These are phyloP conservation scores for Diplosphaera chodatii DNA, from an alignment of 139 green algal genomes.

Conservation along the genomic window DNA sequence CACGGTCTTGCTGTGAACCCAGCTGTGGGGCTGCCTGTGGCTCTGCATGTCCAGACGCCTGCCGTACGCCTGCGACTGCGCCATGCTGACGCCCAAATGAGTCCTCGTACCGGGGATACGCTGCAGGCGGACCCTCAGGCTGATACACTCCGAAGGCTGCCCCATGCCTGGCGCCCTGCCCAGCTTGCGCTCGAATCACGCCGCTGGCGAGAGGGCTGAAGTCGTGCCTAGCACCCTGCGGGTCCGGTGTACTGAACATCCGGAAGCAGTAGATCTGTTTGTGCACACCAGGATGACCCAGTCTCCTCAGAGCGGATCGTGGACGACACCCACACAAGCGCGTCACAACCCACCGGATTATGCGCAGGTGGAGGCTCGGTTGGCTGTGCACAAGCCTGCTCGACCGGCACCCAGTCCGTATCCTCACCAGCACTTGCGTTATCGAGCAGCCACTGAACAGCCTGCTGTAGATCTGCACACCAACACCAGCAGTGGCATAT, in stretches of 20 bases:
- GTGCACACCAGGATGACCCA: too few species aligned
- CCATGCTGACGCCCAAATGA: too few species aligned
- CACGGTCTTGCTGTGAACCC: too few species aligned
- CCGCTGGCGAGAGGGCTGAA: neutral
- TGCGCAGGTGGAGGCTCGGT: neutral
- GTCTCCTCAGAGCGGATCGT: too few species aligned
- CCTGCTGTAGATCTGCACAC: conserved; percentile 21
- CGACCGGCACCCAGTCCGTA: neutral
- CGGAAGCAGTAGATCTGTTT: neutral
- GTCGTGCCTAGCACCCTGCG: neutral
- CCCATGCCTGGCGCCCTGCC: too few species aligned
- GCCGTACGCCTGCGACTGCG: too few species aligned
- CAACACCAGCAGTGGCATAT: neutral
- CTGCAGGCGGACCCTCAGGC: too few species aligned
- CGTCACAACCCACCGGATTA: neutral
- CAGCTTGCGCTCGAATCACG: neutral
- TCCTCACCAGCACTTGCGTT: neutral
- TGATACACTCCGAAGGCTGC: too few species aligned
- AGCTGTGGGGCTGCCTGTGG: too few species aligned
- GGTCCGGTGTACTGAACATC: neutral
- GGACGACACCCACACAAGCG: too few species aligned
- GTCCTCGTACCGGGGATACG: too few species aligned
- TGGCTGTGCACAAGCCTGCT: neutral
- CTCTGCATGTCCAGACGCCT: too few species aligned
- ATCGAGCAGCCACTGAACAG: conserved; percentile 31